Base-by-base conservation (phyloP, 331 rosid species). In the Rosa hybrid region DNA sequence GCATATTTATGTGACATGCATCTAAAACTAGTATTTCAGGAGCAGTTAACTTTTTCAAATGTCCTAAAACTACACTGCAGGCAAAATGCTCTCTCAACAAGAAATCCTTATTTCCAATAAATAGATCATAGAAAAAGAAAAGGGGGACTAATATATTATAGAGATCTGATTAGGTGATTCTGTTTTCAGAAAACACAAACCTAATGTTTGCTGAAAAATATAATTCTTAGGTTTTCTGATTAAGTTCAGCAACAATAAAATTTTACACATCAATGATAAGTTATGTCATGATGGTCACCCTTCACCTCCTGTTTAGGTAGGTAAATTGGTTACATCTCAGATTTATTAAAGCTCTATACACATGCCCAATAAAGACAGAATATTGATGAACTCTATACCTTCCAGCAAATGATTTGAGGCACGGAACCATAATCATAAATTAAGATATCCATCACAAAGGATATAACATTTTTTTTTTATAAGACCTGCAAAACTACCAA, bases 401-500 rank as follows among this genome's bases (percentile, higher is more conserved):
- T 83, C 82, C 70, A 69, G 72, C 42, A 63, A 77, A 82, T 70
- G 78, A 67, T 80, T 30, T 30, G 82, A 86, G 59, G 80, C 79
- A 82, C 76, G 65, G 72, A 79, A 80, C 83, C 74, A 83, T 74
- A 78, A 60, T 83, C 78, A 84, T 77, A 76, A 75, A 81, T 68
- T 81, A 78, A 83, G 69, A 73, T 57, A 63, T 64, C 84, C 84
- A 75, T 68, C 63, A 64, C 25, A 46, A 78, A 81, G 72, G 74
- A 79, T 68, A 57, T 62, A 63, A 42, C 75, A 83, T 1, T 60
- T 75, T 81, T 59, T 34, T 57, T 71, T 54, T 78, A 74, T 53
- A 78, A 77, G 59, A 81, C 92, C 90, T 81, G 89, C 88, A 90
- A 88, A 84, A 88, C 90, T 86, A 69, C 80, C 46, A 70, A 80